These are phyloP conservation scores for Pythium coloratum DNA, from an alignment of 352 stramenopile genomes.

Conservation along the genomic window DNA sequence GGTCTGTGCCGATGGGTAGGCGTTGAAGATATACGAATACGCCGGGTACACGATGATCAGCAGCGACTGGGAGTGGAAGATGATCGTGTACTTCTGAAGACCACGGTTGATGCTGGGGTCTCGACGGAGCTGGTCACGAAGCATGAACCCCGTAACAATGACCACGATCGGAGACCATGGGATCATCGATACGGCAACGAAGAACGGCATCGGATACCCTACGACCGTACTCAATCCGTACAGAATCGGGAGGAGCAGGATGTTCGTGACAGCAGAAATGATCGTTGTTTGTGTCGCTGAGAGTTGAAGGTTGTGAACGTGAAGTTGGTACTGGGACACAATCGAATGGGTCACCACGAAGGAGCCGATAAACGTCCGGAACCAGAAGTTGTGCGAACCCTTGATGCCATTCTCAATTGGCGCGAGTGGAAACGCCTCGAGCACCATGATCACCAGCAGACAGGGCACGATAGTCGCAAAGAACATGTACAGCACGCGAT, in stretches of 20 bases:
- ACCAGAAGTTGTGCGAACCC: conserved; percentile 8
- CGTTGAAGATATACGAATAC: conserved; percentile 10
- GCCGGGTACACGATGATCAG: conserved; percentile 12
- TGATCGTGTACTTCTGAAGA: not conserved
- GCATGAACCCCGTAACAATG: not conserved
- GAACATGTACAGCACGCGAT: not conserved
- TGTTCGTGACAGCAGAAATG: not conserved
- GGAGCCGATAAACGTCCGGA: conserved; percentile 2
- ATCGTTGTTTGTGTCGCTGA: not conserved
- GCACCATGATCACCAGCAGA: not conserved
- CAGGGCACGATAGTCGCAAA: not conserved
- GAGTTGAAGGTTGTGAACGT: not conserved
- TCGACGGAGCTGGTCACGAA: not conserved
- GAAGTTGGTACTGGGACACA: not conserved
- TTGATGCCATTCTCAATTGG: not conserved
- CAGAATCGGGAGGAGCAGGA: not conserved
- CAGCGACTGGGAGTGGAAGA: not conserved
- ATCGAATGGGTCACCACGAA: not conserved
- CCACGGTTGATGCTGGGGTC: not conserved
- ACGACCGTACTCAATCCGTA: not conserved
- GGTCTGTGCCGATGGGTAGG: not conserved
- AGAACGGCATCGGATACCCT: conserved; percentile 8
- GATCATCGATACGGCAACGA: not conserved
- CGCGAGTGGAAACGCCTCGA: not conserved
- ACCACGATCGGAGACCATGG: not conserved